Evolutionary conservation across 1,139 yeast species (phyloP), one percentile per base, ranked within the genome.

Genomic region (Candida pseudoviswanathii): DNA sequence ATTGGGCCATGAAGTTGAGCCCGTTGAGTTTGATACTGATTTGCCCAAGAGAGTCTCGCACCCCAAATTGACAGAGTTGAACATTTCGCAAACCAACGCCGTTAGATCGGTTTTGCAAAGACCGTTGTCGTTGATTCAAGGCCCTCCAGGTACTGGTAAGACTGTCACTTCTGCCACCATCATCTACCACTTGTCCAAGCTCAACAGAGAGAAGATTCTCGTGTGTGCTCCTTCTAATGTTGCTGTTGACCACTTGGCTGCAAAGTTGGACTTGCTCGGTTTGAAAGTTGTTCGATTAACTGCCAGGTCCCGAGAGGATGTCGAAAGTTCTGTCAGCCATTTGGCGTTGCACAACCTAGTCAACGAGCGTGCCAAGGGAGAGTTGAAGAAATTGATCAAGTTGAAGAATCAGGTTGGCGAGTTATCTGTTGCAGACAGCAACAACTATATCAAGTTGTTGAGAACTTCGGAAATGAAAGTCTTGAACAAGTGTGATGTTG

Each of bases 131-230:
- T 77, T 92, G 59, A 91, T 92, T 56, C 98, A 92, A 66, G 98
- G 98, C 21, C 98, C 98, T n/a, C 98, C 98, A 2, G 96, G 96
- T 53, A 92, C 98, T 0, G 98, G 98, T 64, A 92, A 92, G 65
- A 92, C 98, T 0, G 96, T 90, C 10, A 91, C 96, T 0, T 89
- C 97, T 0, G 95, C 97, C 3, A 86, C 96, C 0, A 89, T 92
- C 55, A 82, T 91, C 27, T 87, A 88, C 60, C 96, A 90, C 60
- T 70, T 91, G 53, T 77, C 84, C 2, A 80, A 81, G 51, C 63
- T 85, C 54, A 81, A 81, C 57, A 62, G 80, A 50, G 78, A 80
- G 41, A 76, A 77, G 51, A 83, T 91, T 5, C 74, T 92, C 45
- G 97, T 91, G 2, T 90, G 97, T 75, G 97, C 97, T 2, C 97